Evolutionary conservation across 2,329 filamentous ascomycete genomes (phyloP).

Genomic region (Diaporthe sp.): DNA sequence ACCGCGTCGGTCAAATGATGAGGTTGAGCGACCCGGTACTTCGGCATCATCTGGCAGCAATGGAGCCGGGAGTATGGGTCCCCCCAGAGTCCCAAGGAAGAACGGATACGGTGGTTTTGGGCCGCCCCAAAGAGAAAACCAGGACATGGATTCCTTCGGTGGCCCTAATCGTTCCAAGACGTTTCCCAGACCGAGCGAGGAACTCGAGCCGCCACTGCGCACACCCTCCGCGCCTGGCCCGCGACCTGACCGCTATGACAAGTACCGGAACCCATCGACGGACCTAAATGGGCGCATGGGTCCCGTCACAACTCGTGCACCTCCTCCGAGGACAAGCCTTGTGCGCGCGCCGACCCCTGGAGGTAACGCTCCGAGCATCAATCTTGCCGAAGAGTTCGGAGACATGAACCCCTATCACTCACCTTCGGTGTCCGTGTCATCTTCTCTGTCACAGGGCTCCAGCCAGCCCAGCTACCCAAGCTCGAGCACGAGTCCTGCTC

Average conservation of each 20-base stretch:
- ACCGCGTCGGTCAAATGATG: conserved; percentile 39
- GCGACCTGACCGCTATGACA: conserved; percentile 56
- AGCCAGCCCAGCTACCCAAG: conserved; percentile 68
- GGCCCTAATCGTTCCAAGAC: conserved; percentile 65
- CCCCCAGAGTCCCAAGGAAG: conserved; percentile 60
- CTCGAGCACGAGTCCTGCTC: conserved; percentile 70
- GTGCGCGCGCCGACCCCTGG: conserved; percentile 58
- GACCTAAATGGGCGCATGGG: conserved; percentile 50
- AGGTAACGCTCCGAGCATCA: conserved; percentile 60
- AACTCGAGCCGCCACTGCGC: conserved; percentile 56
- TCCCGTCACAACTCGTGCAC: conserved; percentile 65
- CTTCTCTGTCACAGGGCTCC: conserved; percentile 67
- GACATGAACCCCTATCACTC: conserved; percentile 75
- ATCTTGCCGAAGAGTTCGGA: conserved; percentile 73
- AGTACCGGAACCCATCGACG: conserved; percentile 49
- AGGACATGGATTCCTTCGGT: conserved; percentile 53
- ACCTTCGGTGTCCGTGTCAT: conserved; percentile 75
- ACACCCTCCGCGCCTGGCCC: conserved; percentile 64
- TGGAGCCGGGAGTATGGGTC: conserved; percentile 49
- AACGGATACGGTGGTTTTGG: conserved; percentile 73
- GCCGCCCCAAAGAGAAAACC: conserved; percentile 57
- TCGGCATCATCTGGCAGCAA: conserved; percentile 52
- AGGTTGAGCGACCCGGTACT: conserved; percentile 48
- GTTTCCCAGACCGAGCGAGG: conserved; percentile 60
- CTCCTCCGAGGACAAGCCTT: conserved; percentile 66